Evolutionary conservation across 805 yeast species (phyloP).

Genomic region (Debaryomyces castellii): DNA sequence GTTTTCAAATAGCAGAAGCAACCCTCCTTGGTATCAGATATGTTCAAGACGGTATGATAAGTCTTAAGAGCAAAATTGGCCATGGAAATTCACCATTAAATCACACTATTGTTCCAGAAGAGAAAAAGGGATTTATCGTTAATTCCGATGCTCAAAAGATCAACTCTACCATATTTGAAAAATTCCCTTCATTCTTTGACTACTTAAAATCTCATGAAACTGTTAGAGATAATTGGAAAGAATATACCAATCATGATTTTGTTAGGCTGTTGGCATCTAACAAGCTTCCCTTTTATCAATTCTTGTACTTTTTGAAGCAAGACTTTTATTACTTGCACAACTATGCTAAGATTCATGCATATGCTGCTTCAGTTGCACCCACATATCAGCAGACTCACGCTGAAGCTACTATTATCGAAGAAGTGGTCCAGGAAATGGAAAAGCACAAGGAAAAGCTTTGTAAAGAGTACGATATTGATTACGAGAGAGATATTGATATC

Average conservation of each 20-base stretch:
- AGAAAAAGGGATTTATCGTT: slow-evolving; percentile 6
- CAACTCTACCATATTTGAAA: slow-evolving; percentile 1
- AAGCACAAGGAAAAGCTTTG: slow-evolving; percentile 53
- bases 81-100: slow-evolving; percentile 74
- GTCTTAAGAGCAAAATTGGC: slow-evolving; percentile 46
- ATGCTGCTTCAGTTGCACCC: slow-evolving; percentile 65
- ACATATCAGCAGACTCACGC: slow-evolving; percentile 48
- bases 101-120: slow-evolving; percentile 48
- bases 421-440: slow-evolving; percentile 54
- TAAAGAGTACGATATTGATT: slow-evolving; percentile 38
- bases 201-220: slow-evolving; percentile 57
- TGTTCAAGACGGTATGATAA: slow-evolving; percentile 60
- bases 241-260: slow-evolving; percentile 62
- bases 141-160: slow-evolving; percentile 2
- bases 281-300: slow-evolving; percentile 47
- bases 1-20: slow-evolving; percentile 44
- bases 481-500: slow-evolving; percentile 32
- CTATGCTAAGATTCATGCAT: slow-evolving; percentile 64
- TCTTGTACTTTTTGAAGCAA: slow-evolving; percentile 56
- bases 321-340: slow-evolving; percentile 71
- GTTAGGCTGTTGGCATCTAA: slow-evolving; percentile 53
- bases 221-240: slow-evolving; percentile 55
- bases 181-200: slow-evolving; percentile 31
- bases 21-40: slow-evolving; percentile 60
- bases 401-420: slow-evolving; percentile 50